Evolutionary conservation across 768 basidiomycete genomes (phyloP).

Genomic region (Solioccasus polychromus): DNA sequence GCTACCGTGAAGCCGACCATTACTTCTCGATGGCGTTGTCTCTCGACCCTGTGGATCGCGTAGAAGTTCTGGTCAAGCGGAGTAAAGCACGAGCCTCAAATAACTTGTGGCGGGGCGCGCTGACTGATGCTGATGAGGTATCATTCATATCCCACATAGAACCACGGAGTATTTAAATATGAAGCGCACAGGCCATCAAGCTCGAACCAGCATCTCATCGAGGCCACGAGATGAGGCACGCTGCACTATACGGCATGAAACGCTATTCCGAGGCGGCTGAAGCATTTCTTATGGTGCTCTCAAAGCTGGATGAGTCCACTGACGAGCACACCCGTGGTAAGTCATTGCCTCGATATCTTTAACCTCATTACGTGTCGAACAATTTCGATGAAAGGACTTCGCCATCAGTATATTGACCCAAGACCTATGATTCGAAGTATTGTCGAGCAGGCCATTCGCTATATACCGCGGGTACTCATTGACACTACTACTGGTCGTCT

Average conservation of each 20-base stretch:
- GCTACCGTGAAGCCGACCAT: background rate
- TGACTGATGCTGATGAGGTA: slow-evolving; percentile 4
- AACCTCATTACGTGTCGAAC: too few relatives aligned
- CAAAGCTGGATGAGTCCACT: background rate
- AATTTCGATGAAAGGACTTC: background rate
- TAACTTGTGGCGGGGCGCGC: background rate
- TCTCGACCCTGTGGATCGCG: too few relatives aligned
- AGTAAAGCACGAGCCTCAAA: background rate
- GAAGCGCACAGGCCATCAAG: background rate
- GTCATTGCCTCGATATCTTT: background rate
- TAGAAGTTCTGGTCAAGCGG: background rate
- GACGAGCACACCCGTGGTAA: background rate
- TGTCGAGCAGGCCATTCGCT: background rate
- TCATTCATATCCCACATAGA: background rate
- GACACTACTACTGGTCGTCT: background rate
- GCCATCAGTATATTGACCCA: background rate
- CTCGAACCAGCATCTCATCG: background rate
- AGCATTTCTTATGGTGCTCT: background rate
- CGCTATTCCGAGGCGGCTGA: background rate
- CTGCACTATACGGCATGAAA: background rate
- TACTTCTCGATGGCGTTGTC: background rate
- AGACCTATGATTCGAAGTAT: background rate
- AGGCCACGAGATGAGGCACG: slow-evolving; percentile 8
- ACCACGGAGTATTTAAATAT: too few relatives aligned
- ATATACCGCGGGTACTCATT: background rate